Percentiles rank a stretch among this genome's conserved stretches.
phyloP scores from a whole-genome alignment of 2,329 filamentous ascomycete species.

The Phyllosticta citrichinensis region DNA sequence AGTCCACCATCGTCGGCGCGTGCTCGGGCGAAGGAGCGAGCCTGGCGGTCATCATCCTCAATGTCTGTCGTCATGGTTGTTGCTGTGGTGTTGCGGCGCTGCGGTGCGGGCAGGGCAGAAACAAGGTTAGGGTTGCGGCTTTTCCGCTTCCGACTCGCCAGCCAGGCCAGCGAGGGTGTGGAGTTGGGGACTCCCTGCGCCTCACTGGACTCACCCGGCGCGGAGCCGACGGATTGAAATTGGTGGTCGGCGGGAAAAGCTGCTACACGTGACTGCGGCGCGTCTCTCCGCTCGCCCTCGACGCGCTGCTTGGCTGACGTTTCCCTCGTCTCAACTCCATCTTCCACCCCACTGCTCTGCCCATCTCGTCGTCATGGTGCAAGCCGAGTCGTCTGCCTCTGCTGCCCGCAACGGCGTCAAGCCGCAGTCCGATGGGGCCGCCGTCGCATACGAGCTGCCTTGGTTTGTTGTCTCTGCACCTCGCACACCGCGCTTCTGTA shows the following conservation, averaged over 20 bases:
- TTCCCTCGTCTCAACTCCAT: neutral
- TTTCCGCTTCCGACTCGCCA: neutral
- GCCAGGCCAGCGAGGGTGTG: neutral
- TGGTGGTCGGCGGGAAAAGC: neutral
- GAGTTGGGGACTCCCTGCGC: neutral
- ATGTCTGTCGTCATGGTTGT: neutral
- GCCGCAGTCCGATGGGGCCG: constrained; percentile 25
- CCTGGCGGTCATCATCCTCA: neutral
- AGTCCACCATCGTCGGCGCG: neutral
- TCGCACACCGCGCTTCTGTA: neutral
- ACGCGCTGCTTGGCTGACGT: too few species aligned
- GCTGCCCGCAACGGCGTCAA: constrained; percentile 34
- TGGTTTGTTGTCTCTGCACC: constrained; percentile 44
- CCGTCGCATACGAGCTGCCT: constrained; percentile 62
- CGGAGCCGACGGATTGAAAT: too few species aligned
- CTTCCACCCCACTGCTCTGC: neutral
- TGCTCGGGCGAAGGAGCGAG: neutral
- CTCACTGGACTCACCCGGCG: too few species aligned
- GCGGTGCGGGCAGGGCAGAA: neutral
- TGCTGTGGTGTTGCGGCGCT: neutral
- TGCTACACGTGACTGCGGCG: neutral
- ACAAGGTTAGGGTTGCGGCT: neutral
- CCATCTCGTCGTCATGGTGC: constrained; percentile 30
- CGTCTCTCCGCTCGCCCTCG: neutral
- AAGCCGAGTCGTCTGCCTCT: constrained; percentile 40